Evolutionary conservation across 2,329 filamentous ascomycete genomes (phyloP), one percentile per base, ranked within the genome.

Genomic region (Trichoderma sp.): DNA sequence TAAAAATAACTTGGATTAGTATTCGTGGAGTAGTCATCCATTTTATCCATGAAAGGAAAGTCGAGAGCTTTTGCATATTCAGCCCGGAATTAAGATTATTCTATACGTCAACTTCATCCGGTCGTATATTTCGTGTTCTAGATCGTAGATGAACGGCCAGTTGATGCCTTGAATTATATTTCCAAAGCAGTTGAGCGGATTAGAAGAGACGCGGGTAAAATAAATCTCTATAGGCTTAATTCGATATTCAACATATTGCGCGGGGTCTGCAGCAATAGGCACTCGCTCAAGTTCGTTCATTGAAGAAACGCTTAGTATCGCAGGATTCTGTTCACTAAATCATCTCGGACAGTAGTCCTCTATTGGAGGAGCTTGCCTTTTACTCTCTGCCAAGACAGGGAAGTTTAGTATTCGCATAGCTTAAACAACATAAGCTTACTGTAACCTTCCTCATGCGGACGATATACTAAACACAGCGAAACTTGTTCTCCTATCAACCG

Each of bases 361-460:
- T 47, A 21, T 16, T 21, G n/a, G 19, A 47, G 16, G 31, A 5
- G 19, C 13, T n/a, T 47, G 7, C 7, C 16, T 35, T 31, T 5
- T 16, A 11, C 27, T 21, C 3, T 21, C 35, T 5, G n/a, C 60
- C 27, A 63, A 53, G 60, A 21, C 7, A 19, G 14, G 10, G 40
- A 35, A 55, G 47, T 21, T 31, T 47, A 5, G 31, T 31, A 0
- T 21, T 6, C 37, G 14, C 31, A 3, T 24, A 40, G 47, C 8
- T 64, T 64, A 64, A 64, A 64, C 33, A 31, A 55, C 61, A 55
- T 64, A 64, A 64, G 61, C 61, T 64, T 55, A 55, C 14, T 55
- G 47, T 19, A 64, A 64, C 61, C 61, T 64, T 64, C 47, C 61
- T 52, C 7, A n/a, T 64, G 11, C 8, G 35, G 61, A 21, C 8